Evolutionary conservation across 2,329 filamentous ascomycete genomes (phyloP).

Genomic region (Teratosphaeria destructans): DNA sequence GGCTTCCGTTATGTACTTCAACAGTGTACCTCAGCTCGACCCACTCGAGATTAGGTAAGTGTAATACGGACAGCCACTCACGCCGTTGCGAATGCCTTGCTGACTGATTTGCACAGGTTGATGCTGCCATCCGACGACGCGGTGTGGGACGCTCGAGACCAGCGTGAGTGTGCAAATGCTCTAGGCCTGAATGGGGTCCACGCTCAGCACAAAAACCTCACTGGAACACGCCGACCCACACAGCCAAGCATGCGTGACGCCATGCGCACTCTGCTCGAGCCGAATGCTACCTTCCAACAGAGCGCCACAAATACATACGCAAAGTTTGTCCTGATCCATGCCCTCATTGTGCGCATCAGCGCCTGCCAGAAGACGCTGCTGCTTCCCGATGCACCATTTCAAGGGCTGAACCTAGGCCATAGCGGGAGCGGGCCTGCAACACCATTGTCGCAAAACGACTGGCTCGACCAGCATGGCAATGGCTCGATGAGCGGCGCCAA

Average conservation of each 20-base stretch:
- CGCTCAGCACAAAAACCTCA: slow-evolving; percentile 48
- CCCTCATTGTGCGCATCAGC: slow-evolving; percentile 54
- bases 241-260: slow-evolving; percentile 56
- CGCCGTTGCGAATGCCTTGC: neutral
- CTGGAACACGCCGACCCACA: slow-evolving; percentile 52
- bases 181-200: slow-evolving; percentile 52
- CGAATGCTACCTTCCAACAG: slow-evolving; percentile 49
- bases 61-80: no score
- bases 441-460: slow-evolving; percentile 50
- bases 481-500: slow-evolving; percentile 19
- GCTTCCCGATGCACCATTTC: slow-evolving; percentile 15
- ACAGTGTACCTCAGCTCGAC: slow-evolving; percentile 53
- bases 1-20: slow-evolving; percentile 61
- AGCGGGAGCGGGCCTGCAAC: slow-evolving; percentile 41
- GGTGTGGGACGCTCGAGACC: slow-evolving; percentile 57
- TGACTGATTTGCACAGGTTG: slow-evolving; percentile 23
- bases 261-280: slow-evolving; percentile 51
- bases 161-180: slow-evolving; percentile 52
- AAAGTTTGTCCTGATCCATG: slow-evolving; percentile 65
- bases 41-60: slow-evolving; percentile 47
- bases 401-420: slow-evolving; percentile 18
- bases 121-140: slow-evolving; percentile 65
- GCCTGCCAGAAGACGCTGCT: slow-evolving; percentile 35
- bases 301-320: slow-evolving; percentile 61
- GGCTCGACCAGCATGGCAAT: slow-evolving; percentile 36